Percentiles rank a stretch among this genome's conserved stretches.
Conservation (phyloP, 179 eudicot genomes). For the Patellifolia procumbens region DNA sequence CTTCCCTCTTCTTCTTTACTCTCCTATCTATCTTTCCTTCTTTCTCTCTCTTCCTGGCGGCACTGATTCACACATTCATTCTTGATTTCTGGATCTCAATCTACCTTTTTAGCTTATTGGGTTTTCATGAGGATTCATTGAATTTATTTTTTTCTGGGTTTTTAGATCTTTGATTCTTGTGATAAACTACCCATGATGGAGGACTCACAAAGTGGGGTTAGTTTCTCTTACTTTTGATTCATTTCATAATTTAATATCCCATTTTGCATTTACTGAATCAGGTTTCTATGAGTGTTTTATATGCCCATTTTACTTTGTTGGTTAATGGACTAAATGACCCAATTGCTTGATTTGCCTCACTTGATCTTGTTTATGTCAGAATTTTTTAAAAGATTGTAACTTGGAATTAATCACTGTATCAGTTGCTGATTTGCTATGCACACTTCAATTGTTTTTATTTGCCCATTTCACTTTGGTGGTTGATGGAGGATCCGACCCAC, state of each 20-base stretch:
- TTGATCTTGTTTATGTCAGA: background rate
- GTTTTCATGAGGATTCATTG: slow-evolving; percentile 22
- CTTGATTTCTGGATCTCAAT: slow-evolving; percentile 2
- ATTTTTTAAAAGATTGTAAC: background rate
- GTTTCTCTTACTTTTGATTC: slow-evolving; percentile 21
- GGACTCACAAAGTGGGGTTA: slow-evolving; percentile 45
- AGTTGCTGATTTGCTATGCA: too few species aligned
- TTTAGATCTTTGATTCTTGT: slow-evolving; percentile 24
- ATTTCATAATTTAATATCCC: too few species aligned
- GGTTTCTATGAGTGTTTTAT: too few species aligned
- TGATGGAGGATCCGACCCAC: too few species aligned
- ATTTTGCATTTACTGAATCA: too few species aligned
- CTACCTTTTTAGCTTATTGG: background rate
- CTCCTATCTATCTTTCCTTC: background rate
- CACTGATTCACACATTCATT: slow-evolving; percentile 10
- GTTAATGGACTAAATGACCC: too few species aligned
- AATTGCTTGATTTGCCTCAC: background rate
- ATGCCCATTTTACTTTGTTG: too few species aligned
- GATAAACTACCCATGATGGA: slow-evolving; percentile 20
- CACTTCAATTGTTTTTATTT: too few species aligned
- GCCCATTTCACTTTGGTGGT: too few species aligned
- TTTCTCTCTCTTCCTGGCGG: slow-evolving; percentile 21
- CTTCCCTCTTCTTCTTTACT: slow-evolving; percentile 1
- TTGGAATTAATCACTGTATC: slow-evolving; percentile 7
- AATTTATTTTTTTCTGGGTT: slow-evolving; percentile 15